These are phyloP conservation scores for Barnettozyma californica DNA, from an alignment of 805 yeast genomes.

Conservation along the genomic window DNA sequence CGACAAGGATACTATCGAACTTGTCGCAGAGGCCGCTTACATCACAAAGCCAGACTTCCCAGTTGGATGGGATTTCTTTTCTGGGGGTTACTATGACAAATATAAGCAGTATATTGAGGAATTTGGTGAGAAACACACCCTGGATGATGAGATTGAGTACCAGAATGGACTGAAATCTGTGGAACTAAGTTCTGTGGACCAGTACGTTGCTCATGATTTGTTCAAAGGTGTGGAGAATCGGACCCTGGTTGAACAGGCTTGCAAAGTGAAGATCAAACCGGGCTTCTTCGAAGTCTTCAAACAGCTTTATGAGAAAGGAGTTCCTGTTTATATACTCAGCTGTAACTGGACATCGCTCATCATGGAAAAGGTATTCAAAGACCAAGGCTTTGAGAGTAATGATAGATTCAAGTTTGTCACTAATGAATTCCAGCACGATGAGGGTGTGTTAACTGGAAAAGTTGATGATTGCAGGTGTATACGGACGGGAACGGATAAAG, in stretches of 20 bases:
- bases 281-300: constrained; percentile 55
- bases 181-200: constrained; percentile 44
- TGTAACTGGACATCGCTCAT: constrained; percentile 57
- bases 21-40: constrained; percentile 47
- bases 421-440: constrained; percentile 44
- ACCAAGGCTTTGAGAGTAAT: constrained; percentile 18
- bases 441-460: constrained; percentile 25
- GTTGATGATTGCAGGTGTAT: constrained; percentile 25
- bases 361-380: constrained; percentile 31
- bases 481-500: constrained; percentile 54
- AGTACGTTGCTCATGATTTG: constrained; percentile 31
- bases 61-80: constrained; percentile 39
- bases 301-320: constrained; percentile 5
- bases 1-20: constrained; percentile 44
- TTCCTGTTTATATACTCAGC: constrained; percentile 45
- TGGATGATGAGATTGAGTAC: constrained; percentile 39
- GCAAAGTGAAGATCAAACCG: constrained; percentile 52
- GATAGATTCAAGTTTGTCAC: constrained; percentile 32
- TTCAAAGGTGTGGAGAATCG: constrained; percentile 37
- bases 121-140: constrained; percentile 28
- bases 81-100: constrained; percentile 35
- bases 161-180: constrained; percentile 41
- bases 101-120: constrained; percentile 28
- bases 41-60: constrained; percentile 30
- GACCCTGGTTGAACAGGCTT: constrained; percentile 32